A percentile compares a stretch with the other conserved stretches of the same genome.
Evolutionary conservation across 345 rosid genomes (phyloP).

Genomic region (Pseudoturritis turrita): DNA sequence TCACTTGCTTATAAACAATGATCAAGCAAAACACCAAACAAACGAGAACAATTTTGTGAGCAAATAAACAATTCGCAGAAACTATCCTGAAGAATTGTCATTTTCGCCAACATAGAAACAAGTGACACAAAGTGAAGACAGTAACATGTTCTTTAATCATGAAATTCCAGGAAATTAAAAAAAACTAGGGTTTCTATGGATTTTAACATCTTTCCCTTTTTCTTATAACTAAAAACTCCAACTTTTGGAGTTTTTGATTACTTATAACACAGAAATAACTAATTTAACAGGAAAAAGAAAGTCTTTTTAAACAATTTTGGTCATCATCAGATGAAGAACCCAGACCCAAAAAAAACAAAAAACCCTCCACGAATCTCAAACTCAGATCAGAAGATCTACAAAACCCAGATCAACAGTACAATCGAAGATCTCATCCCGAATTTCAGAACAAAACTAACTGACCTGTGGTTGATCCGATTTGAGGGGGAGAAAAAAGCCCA

Average conservation of each 20-base stretch:
- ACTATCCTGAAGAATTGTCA: background rate
- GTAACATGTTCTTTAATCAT: background rate
- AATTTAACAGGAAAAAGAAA: background rate
- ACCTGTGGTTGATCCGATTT: background rate
- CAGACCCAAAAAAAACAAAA: background rate
- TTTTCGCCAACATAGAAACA: background rate
- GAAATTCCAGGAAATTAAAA: background rate
- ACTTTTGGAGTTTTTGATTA: background rate
- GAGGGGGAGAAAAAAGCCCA: background rate
- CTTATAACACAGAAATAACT: background rate
- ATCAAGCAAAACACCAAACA: background rate
- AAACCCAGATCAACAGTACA: background rate
- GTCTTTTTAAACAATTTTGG: background rate
- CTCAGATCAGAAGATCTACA: background rate
- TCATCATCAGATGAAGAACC: background rate
- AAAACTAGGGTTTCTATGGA: background rate
- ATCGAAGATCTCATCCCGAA: background rate
- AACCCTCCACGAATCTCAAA: background rate
- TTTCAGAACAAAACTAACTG: background rate
- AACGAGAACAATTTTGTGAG: background rate
- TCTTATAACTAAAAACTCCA: background rate
- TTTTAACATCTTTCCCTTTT: background rate
- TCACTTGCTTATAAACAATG: background rate
- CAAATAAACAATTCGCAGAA: background rate
- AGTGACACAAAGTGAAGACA: background rate